A percentile compares a stretch with the other conserved stretches of the same genome.
Evolutionary conservation across 1,284 basidiomycete species (phyloP).

Genomic region (Microbotryomycetes sp.): DNA sequence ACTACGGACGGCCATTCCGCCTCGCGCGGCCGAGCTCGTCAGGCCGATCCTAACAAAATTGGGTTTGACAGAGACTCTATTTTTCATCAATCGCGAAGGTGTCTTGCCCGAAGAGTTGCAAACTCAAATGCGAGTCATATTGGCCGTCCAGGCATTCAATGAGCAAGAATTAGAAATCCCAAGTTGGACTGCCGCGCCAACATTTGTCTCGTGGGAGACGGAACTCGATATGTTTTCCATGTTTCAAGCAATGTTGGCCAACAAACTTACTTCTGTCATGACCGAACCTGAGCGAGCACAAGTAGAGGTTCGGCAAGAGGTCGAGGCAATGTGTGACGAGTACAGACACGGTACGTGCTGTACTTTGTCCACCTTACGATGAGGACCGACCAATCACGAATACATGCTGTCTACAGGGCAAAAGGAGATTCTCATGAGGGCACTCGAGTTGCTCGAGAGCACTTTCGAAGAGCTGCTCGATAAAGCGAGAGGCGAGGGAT

Average conservation of each 20-base stretch:
- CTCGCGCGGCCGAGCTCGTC: not conserved
- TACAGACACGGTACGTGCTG: conserved; percentile 27
- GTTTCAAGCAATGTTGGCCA: conserved; percentile 41
- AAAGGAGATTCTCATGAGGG: conserved; percentile 18
- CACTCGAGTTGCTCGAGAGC: conserved; percentile 5
- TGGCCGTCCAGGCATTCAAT: conserved; percentile 54
- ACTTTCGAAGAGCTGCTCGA: conserved; percentile 12
- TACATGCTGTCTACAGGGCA: conserved; percentile 18
- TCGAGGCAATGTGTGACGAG: conserved; percentile 21
- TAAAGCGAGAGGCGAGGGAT: conserved; percentile 22
- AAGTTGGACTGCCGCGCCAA: conserved; percentile 55
- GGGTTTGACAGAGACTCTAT: conserved; percentile 36
- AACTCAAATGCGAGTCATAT: conserved; percentile 32
- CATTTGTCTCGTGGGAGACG: conserved; percentile 30
- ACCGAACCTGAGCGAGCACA: not conserved
- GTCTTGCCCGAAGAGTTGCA: conserved; percentile 25
- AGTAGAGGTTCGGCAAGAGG: conserved; percentile 7
- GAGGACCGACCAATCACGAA: no score
- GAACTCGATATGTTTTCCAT: conserved; percentile 36
- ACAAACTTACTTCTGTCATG: conserved; percentile 11
- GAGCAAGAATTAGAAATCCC: conserved; percentile 52
- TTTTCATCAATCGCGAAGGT: conserved; percentile 11
- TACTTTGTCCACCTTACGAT: no score
- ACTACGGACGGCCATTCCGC: not conserved
- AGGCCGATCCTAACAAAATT: not conserved